A percentile compares a stretch with the other conserved stretches of the same genome.
phyloP scores from a whole-genome alignment of 495 filamentous ascomycete species.

The Penicillium pancosmium region DNA sequence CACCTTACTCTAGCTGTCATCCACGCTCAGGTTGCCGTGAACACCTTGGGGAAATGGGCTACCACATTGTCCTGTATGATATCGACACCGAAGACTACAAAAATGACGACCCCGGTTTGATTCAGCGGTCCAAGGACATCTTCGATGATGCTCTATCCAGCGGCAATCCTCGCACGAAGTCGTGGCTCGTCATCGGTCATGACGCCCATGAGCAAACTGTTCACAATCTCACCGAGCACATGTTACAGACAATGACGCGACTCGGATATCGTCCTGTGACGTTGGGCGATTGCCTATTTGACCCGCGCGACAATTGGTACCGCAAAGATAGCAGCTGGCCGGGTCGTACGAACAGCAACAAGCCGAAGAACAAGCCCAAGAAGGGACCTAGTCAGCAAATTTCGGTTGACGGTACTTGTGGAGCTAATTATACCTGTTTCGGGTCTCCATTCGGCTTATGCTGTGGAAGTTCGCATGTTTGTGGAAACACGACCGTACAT shows the following conservation, averaged over 20 bases:
- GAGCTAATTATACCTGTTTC: constrained; percentile 50
- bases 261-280: constrained; percentile 70
- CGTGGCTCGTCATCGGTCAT: constrained; percentile 73
- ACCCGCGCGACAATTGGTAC: constrained; percentile 74
- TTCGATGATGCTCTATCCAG: constrained; percentile 58
- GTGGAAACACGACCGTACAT: constrained; percentile 52
- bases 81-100: constrained; percentile 81
- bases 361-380: constrained; percentile 14
- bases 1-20: constrained; percentile 76
- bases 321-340: constrained; percentile 39
- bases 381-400: constrained; percentile 38
- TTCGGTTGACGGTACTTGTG: constrained; percentile 57
- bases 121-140: constrained; percentile 74
- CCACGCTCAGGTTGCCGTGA: constrained; percentile 56
- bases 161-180: constrained; percentile 44
- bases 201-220: constrained; percentile 80
- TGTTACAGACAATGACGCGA: constrained; percentile 58
- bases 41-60: constrained; percentile 67
- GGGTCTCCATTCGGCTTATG: constrained; percentile 27
- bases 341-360: constrained; percentile 6
- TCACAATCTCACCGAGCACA: constrained; percentile 74
- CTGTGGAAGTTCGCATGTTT: constrained; percentile 47
- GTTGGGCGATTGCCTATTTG: constrained; percentile 75
- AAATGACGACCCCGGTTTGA: constrained; percentile 58
- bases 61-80: constrained; percentile 75